Evolutionary conservation across 2,329 filamentous ascomycete species (phyloP).

Genomic region (Venturia pyrina): DNA sequence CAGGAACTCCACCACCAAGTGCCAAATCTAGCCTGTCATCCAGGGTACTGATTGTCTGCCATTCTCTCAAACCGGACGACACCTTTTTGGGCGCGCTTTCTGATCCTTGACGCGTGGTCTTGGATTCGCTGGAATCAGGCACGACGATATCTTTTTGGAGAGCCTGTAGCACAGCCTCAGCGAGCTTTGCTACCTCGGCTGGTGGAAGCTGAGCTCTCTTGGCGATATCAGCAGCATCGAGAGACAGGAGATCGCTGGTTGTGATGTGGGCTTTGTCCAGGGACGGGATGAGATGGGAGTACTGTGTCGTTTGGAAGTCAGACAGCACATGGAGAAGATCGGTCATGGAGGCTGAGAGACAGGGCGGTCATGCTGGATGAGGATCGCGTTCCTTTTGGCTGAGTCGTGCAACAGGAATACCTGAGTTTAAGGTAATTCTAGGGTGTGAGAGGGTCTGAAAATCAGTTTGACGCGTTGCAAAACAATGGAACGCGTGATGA

Average conservation of each 20-base stretch:
- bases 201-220: constrained; percentile 76
- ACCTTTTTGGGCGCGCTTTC: neutral
- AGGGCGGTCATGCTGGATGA: constrained; percentile 2
- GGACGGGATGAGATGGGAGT: constrained; percentile 64
- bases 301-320: constrained; percentile 61
- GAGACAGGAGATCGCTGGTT: constrained; percentile 73
- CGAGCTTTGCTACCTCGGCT: constrained; percentile 66
- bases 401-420: too few relatives aligned
- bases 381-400: neutral
- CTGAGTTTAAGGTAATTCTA: too few relatives aligned
- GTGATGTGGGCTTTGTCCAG: constrained; percentile 72
- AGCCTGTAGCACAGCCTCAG: constrained; percentile 54
- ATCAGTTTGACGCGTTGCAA: neutral
- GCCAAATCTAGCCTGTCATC: constrained; percentile 60
- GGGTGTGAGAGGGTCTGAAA: neutral
- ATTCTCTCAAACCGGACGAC: neutral
- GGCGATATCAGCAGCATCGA: constrained; percentile 72
- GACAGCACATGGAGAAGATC: constrained; percentile 79
- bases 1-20: constrained; percentile 70
- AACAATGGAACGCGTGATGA: neutral
- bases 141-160: constrained; percentile 39
- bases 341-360: constrained; percentile 48
- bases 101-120: neutral
- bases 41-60: constrained; percentile 62
- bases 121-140: neutral